phyloP scores from a whole-genome alignment of 805 yeast species.

The Yarrowia sp. region DNA sequence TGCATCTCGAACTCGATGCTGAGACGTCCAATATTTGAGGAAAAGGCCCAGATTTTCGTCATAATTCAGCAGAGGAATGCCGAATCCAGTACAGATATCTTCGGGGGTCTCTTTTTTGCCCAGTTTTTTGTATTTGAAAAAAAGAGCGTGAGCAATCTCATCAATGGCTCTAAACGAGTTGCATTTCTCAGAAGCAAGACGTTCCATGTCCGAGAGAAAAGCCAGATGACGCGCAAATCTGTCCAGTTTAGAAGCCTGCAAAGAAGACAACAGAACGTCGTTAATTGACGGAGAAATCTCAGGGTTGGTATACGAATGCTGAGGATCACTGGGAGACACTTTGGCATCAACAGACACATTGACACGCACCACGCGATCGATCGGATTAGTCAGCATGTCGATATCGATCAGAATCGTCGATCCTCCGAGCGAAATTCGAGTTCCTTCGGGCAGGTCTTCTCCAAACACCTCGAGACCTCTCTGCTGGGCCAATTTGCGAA shows the following conservation, averaged over 20 bases:
- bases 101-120: constrained; percentile 26
- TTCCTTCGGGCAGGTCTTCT: constrained; percentile 47
- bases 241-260: constrained; percentile 49
- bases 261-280: constrained; percentile 45
- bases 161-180: constrained; percentile 51
- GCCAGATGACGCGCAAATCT: constrained; percentile 48
- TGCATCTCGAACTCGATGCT: constrained; percentile 39
- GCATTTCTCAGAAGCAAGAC: constrained; percentile 48
- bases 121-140: constrained; percentile 31
- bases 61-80: constrained; percentile 48
- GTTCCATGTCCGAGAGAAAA: constrained; percentile 50
- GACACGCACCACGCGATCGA: constrained; percentile 44
- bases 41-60: constrained; percentile 48
- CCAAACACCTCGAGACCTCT: constrained; percentile 51
- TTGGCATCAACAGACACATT: constrained; percentile 47
- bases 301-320: constrained; percentile 45
- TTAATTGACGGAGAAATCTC: constrained; percentile 44
- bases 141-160: constrained; percentile 47
- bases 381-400: constrained; percentile 42
- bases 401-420: constrained; percentile 51
- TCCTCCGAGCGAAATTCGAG: constrained; percentile 51
- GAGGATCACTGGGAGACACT: constrained; percentile 41
- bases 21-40: constrained; percentile 47
- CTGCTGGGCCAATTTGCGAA: constrained; percentile 48
- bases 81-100: constrained; percentile 42